Evolutionary conservation across 441 rosid species (phyloP), one percentile per base, ranked within the genome.

Genomic region (Aquilaria agallochum): DNA sequence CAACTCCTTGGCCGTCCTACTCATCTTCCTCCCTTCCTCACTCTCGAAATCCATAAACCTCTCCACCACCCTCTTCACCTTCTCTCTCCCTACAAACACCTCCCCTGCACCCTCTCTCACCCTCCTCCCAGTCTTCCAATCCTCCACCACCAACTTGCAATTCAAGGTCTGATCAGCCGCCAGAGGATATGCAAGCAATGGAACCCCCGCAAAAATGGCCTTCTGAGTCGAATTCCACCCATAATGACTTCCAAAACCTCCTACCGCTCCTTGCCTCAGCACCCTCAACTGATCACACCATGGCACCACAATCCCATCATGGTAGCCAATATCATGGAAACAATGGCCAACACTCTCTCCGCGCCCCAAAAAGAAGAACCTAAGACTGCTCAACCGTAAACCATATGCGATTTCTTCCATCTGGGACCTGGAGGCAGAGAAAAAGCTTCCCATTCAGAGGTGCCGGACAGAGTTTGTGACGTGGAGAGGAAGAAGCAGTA

Each of bases 171-270:
- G 90, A 69, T 87, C 88, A 74, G 63, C 50, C 56, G 57, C n/a
- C 30, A 80, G 13, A 0, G 89, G 84, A 53, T 54, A 83, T 2
- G 64, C 48, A 5, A 84, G 69, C 70, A 83, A 51, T 0, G 90
- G 83, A 42, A 73, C 68, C 2, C 89, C 86, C 0, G 85, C 71
- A 55, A 66, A 85, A 31, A 77, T 30, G 31, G 67, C 85, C 64
- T 88, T 89, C 20, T 50, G 8, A 3, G 69, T 70, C n/a, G 95
- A 85, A 68, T 78, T 88, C 81, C 76, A 81, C 10, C 89, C 89
- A 4, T 86, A 81, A 62, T 85, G 95, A 2, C 83, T 67, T 89
- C 80, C 84, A 54, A 87, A 81, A 5, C 91, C 89, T 2, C 89
- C 94, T 1, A 83, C 45, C 0, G 82, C 68, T 53, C 62, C 44